Conservation (phyloP, 108 stramenopile genomes). For the Skeletonema marinoi region DNA sequence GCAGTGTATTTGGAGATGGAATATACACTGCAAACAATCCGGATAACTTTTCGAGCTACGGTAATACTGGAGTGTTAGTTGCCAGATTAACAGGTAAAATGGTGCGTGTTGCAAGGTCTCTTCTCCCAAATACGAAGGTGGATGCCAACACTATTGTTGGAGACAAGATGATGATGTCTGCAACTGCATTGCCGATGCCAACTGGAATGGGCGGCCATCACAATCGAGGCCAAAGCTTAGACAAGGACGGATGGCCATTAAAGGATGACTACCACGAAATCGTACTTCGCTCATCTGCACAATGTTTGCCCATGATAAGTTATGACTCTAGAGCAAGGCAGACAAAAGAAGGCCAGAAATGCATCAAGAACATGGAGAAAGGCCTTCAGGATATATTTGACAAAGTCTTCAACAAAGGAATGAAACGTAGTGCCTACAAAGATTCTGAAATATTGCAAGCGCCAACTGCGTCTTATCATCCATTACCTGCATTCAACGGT, state of each 20-base stretch:
- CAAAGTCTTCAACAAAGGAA: background rate
- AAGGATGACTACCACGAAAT: slow-evolving; percentile 33
- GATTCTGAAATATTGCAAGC: background rate
- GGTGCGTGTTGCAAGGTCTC: slow-evolving; percentile 4
- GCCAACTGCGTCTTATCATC: background rate
- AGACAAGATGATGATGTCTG: slow-evolving; percentile 30
- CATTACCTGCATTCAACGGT: background rate
- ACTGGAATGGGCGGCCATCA: too few relatives aligned
- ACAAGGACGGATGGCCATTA: slow-evolving; percentile 1
- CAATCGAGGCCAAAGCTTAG: background rate
- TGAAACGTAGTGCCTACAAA: background rate
- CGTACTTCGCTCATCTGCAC: slow-evolving; percentile 29
- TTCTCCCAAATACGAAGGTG: background rate
- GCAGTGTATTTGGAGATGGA: slow-evolving; percentile 48
- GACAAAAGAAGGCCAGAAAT: background rate
- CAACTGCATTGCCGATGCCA: background rate
- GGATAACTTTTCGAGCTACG: slow-evolving; percentile 32
- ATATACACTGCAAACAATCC: slow-evolving; percentile 49
- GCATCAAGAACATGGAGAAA: background rate
- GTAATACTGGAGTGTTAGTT: slow-evolving; percentile 44
- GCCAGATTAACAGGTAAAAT: slow-evolving; percentile 25
- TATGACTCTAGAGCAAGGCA: slow-evolving; percentile 3
- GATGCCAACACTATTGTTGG: slow-evolving; percentile 33
- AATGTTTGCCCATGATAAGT: slow-evolving; percentile 33
- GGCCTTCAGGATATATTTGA: background rate